Evolutionary conservation across 441 rosid genomes (phyloP).

Genomic region (Manihot esculenta): DNA sequence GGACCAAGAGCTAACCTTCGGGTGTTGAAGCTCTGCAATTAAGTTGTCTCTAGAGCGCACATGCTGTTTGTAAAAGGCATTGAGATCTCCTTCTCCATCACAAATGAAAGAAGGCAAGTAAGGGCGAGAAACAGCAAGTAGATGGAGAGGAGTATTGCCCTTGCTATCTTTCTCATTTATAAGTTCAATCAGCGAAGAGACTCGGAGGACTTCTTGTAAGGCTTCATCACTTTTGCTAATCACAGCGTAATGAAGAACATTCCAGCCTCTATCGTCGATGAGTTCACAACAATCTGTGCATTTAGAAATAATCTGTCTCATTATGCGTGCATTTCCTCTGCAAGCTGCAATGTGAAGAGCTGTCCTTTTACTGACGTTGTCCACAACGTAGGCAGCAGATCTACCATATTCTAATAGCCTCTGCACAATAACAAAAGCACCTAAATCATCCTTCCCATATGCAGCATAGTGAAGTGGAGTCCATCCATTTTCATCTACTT

Average conservation of each 20-base stretch:
- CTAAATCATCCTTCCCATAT: not conserved
- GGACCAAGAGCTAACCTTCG: not conserved
- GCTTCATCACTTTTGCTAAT: not conserved
- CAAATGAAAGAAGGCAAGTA: not conserved
- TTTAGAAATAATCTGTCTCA: not conserved
- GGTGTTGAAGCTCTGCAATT: not conserved
- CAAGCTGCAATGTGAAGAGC: constrained; percentile 26
- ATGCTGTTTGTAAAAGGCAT: not conserved
- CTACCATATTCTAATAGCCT: not conserved
- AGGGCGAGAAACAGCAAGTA: constrained; percentile 14
- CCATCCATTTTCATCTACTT: constrained; percentile 22
- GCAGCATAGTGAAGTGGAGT: constrained; percentile 32
- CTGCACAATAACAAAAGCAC: not conserved
- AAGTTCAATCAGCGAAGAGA: not conserved
- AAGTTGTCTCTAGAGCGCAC: not conserved
- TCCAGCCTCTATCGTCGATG: constrained; percentile 8
- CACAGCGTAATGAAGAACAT: constrained; percentile 23
- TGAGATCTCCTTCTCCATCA: constrained; percentile 6
- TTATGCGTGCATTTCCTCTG: not conserved
- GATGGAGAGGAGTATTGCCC: constrained; percentile 17
- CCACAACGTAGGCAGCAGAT: constrained; percentile 13
- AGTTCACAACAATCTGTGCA: constrained; percentile 19
- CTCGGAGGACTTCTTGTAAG: not conserved
- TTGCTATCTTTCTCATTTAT: constrained; percentile 12
- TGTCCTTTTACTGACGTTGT: constrained; percentile 13